These are phyloP conservation scores for Astrephomene gubernaculifera DNA, from an alignment of 139 green algal genomes.

Conservation along the genomic window DNA sequence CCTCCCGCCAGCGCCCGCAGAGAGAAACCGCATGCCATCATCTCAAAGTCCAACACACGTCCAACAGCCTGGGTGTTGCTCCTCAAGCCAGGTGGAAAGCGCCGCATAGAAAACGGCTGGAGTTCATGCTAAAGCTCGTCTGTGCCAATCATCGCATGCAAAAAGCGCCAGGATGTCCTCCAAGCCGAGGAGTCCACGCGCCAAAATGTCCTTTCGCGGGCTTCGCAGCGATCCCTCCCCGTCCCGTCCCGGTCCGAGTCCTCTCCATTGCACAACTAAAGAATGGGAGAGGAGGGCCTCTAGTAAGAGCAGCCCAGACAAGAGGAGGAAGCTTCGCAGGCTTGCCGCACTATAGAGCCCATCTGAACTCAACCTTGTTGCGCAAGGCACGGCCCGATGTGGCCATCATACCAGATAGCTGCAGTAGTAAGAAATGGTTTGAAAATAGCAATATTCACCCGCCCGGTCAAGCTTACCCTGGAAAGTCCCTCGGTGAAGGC, in stretches of 20 bases:
- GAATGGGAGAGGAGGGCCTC: constrained; percentile 30
- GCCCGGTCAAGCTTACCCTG: too few relatives aligned
- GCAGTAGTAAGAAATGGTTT: too few relatives aligned
- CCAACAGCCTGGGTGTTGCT: not conserved
- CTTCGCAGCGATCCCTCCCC: constrained; percentile 6
- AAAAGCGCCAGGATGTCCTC: constrained; percentile 18
- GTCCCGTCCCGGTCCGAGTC: constrained; percentile 27
- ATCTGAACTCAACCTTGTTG: too few relatives aligned
- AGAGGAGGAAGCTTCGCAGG: too few relatives aligned
- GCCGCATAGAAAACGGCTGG: too few relatives aligned
- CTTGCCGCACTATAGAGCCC: too few relatives aligned
- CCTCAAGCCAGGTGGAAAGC: too few relatives aligned
- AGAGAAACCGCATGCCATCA: not conserved
- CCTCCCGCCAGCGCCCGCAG: constrained; percentile 3
- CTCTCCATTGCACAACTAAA: constrained; percentile 32
- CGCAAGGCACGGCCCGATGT: too few relatives aligned
- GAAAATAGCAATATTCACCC: too few relatives aligned
- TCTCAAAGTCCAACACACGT: not conserved
- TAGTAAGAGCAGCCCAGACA: constrained; percentile 12
- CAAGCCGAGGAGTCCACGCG: constrained; percentile 8
- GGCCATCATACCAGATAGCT: too few relatives aligned
- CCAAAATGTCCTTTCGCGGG: constrained; percentile 5
- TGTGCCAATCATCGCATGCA: not conserved
- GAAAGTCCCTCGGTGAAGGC: too few relatives aligned
- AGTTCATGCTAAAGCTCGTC: not conserved